Conservation (phyloP, 768 basidiomycete species). For the Kwoniella bestiolae region DNA sequence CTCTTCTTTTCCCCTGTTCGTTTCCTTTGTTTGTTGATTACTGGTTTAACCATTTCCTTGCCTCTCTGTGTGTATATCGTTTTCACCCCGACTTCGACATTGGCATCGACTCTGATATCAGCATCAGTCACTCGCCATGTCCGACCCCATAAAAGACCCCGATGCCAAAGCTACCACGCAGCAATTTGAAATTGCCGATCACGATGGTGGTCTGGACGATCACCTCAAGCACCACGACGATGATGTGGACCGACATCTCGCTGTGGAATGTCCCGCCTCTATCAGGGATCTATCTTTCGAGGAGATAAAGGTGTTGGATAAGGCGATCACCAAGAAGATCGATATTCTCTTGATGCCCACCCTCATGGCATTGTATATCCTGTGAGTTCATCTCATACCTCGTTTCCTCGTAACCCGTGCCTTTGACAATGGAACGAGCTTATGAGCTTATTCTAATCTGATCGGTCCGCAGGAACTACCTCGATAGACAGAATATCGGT, state of each 20-base stretch:
- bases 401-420: too few relatives aligned
- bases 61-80: too few relatives aligned
- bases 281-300: constrained; percentile 36
- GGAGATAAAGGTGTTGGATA: constrained; percentile 44
- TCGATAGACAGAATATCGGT: constrained; percentile 45
- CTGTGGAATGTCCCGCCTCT: constrained; percentile 38
- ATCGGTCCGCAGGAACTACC: constrained; percentile 29
- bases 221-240: not conserved
- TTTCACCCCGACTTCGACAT: too few relatives aligned
- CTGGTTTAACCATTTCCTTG: too few relatives aligned
- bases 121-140: too few relatives aligned
- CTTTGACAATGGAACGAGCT: too few relatives aligned
- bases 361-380: constrained; percentile 38
- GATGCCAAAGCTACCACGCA: constrained; percentile 1
- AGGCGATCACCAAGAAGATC: constrained; percentile 40
- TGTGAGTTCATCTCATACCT: constrained; percentile 28
- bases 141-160: not conserved
- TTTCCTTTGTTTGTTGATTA: too few relatives aligned
- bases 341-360: constrained; percentile 51
- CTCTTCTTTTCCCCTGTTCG: too few relatives aligned
- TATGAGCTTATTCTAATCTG: too few relatives aligned
- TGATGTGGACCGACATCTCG: constrained; percentile 33
- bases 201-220: not conserved
- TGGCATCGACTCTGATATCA: too few relatives aligned
- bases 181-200: not conserved